A percentile compares a stretch with the other conserved stretches of the same genome.
phyloP scores from a whole-genome alignment of 2,329 filamentous ascomycete species.

The Tolypocladium guangdongense region DNA sequence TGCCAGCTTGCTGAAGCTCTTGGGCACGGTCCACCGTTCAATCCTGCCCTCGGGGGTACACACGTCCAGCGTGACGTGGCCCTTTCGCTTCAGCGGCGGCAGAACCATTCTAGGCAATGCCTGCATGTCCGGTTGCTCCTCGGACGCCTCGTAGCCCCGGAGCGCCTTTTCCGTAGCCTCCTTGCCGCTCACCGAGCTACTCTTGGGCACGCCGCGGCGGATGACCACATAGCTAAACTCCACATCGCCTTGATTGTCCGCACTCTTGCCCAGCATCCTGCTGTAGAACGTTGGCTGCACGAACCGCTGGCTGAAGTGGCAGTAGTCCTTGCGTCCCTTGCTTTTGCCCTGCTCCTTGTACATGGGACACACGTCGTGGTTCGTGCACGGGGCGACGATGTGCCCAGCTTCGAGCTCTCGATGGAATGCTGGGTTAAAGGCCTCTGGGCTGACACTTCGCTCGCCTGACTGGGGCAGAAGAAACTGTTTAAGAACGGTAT shows the following conservation, averaged over 20 bases:
- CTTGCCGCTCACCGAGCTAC: constrained; percentile 32
- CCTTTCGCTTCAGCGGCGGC: constrained; percentile 73
- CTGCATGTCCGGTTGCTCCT: constrained; percentile 41
- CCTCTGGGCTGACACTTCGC: constrained; percentile 19
- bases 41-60: constrained; percentile 79
- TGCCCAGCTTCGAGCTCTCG: constrained; percentile 47
- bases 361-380: constrained; percentile 82
- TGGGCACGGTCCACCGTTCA: constrained; percentile 89
- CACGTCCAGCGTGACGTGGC: constrained; percentile 81
- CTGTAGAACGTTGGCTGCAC: constrained; percentile 76
- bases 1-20: constrained; percentile 67
- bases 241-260: constrained; percentile 80
- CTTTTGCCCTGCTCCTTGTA: constrained; percentile 61
- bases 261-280: constrained; percentile 54
- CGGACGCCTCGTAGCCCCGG: constrained; percentile 52
- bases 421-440: constrained; percentile 26
- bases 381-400: constrained; percentile 73
- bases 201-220: constrained; percentile 53
- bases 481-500: constrained; percentile 65
- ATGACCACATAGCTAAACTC: constrained; percentile 84
- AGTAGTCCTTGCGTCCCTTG: constrained; percentile 74
- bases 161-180: constrained; percentile 57
- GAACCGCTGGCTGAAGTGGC: constrained; percentile 83
- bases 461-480: constrained; percentile 42
- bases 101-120: constrained; percentile 69